Percentiles rank a stretch among this genome's conserved stretches.
phyloP scores from a whole-genome alignment of 495 filamentous ascomycete species.

The Aspergillus biplanus region DNA sequence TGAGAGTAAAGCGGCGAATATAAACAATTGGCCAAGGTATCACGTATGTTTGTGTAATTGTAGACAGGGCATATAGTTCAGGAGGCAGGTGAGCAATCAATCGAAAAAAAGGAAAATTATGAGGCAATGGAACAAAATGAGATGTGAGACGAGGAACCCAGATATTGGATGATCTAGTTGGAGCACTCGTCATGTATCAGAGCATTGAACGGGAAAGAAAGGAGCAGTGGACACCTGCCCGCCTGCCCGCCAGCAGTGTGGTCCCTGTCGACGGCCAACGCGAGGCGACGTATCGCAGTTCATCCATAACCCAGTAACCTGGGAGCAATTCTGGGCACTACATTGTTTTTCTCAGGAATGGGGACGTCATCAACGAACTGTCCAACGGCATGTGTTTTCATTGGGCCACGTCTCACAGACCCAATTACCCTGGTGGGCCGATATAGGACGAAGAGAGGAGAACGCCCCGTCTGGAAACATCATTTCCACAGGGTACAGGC shows the following conservation, averaged over 20 bases:
- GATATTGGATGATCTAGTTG: slow-evolving; percentile 31
- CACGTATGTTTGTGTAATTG: slow-evolving; percentile 36
- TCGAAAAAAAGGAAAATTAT: slow-evolving; percentile 30
- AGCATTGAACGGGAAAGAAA: slow-evolving; percentile 28
- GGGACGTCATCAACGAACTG: slow-evolving; percentile 45
- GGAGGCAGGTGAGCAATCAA: slow-evolving; percentile 19
- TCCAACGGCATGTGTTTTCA: slow-evolving; percentile 37
- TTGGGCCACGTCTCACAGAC: slow-evolving; percentile 49
- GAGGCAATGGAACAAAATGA: slow-evolving; percentile 27
- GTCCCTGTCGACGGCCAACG: slow-evolving; percentile 33
- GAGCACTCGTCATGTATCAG: slow-evolving; percentile 35
- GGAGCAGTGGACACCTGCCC: slow-evolving; percentile 24
- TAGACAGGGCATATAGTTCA: slow-evolving; percentile 29
- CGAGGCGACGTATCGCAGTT: slow-evolving; percentile 50
- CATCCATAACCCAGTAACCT: slow-evolving; percentile 36
- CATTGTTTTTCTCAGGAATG: slow-evolving; percentile 28
- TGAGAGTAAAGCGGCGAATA: slow-evolving; percentile 32
- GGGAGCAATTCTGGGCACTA: slow-evolving; percentile 30
- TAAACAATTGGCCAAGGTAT: slow-evolving; percentile 36
- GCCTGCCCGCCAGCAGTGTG: slow-evolving; percentile 22
- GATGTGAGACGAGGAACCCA: slow-evolving; percentile 29
- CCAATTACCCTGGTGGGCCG: slow-evolving; percentile 30
- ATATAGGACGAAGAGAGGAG: slow-evolving; percentile 19
- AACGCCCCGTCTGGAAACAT: slow-evolving; percentile 26
- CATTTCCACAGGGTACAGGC: slow-evolving; percentile 37